Conservation (phyloP, 306 rosid species). For the Cicer chorassanicum region DNA sequence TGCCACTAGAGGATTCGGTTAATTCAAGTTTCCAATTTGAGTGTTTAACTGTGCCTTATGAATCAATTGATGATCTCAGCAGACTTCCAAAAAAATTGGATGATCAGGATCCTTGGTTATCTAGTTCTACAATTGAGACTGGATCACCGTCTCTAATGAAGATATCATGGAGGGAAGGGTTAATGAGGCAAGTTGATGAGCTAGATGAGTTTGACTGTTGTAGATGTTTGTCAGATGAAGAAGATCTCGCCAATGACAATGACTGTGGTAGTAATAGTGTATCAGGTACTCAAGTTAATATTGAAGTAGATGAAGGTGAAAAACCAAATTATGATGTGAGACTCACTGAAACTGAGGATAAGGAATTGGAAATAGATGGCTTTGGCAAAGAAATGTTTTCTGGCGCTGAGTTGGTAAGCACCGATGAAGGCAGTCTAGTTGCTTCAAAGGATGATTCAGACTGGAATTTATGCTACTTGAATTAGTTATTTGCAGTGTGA, state of each 20-base stretch:
- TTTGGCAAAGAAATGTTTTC: constrained; percentile 45
- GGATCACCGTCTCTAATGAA: constrained; percentile 65
- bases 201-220: constrained; percentile 75
- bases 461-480: constrained; percentile 65
- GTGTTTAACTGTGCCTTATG: constrained; percentile 55
- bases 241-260: constrained; percentile 52
- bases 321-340: constrained; percentile 37
- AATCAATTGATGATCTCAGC: constrained; percentile 61
- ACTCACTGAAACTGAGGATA: constrained; percentile 41
- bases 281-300: constrained; percentile 47
- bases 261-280: constrained; percentile 42
- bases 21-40: constrained; percentile 82
- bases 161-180: constrained; percentile 83
- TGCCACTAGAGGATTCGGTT: constrained; percentile 51
- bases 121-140: constrained; percentile 55
- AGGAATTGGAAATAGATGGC: constrained; percentile 42
- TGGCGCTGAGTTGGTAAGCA: constrained; percentile 73
- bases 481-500: constrained; percentile 58
- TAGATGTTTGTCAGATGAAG: constrained; percentile 86
- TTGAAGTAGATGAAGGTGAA: constrained; percentile 39
- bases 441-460: constrained; percentile 81
- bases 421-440: constrained; percentile 67
- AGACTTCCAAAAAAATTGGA: constrained; percentile 59
- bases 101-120: constrained; percentile 60
- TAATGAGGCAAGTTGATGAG: constrained; percentile 61